Evolutionary conservation across 2,329 filamentous ascomycete genomes (phyloP), one percentile per base, ranked within the genome.

Genomic region (Ophiosphaerella herpotricha): DNA sequence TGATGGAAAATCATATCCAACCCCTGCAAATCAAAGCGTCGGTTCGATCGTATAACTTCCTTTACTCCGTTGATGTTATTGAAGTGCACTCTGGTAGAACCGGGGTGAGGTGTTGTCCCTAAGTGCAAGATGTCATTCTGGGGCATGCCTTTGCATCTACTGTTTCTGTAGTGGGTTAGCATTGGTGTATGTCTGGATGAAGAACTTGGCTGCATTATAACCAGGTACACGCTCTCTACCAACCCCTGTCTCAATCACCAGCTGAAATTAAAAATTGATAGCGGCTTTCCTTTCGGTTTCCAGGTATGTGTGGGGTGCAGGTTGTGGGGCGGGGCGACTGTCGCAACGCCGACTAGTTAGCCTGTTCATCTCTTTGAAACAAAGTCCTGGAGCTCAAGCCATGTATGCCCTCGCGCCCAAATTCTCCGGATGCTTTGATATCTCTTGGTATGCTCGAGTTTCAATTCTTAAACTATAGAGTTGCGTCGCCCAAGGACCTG

Each of bases 341-440:
- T 40, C 46, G 44, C 43, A 55, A 54, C 67, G 53, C 59, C 53
- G 58, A 54, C 70, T 71, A n/a, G n/a, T n/a, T n/a, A 72, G 63
- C 60, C 66, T 68, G 63, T 55, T 59, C 34, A 52, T 49, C 45
- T 40, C 33, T 46, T 47, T 39, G 37, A 26, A 40, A 62, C 33
- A 61, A 58, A 57, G 68, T 43, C 66, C 65, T 62, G 56, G 38
- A 52, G 46, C 42, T 49, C 51, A 53, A 51, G 39, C 42, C 49
- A 54, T 53, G 16, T 35, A 8, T 16, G 31, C 43, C 13, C 35
- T 53, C 47, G 43, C 4, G 18, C 14, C 34, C 7, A 5, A 36
- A 36, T 14, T 29, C 11, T 29, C 11, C 2, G 6, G 26, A 8
- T 11, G 11, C 26, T 29, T 29, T 8, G 11, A 29, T 29, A 29